Percentiles rank a stretch among this genome's conserved stretches.
Evolutionary conservation across 2,329 filamentous ascomycete genomes (phyloP).

Genomic region (Penicillium sp.): DNA sequence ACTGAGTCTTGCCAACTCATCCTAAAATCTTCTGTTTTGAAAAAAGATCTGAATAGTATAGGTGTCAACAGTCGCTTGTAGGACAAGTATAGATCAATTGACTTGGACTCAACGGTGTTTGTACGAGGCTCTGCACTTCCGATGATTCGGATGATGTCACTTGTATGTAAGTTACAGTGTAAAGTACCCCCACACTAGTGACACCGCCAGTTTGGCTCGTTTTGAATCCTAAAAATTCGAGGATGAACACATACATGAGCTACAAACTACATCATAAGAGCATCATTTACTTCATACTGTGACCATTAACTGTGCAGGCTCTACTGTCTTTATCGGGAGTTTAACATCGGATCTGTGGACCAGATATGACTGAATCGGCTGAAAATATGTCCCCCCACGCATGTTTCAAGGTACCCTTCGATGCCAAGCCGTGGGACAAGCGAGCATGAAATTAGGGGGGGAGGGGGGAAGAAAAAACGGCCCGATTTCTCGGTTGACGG

Average conservation of each 20-base stretch:
- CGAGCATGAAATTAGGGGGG: not conserved
- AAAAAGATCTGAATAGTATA: not conserved
- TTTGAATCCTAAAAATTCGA: not conserved
- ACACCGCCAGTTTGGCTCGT: conserved; percentile 2
- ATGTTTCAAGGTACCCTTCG: not conserved
- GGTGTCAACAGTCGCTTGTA: not conserved
- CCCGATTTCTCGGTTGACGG: not conserved
- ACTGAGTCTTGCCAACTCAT: not conserved
- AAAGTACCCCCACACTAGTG: conserved; percentile 25
- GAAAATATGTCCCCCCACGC: not conserved
- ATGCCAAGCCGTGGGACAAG: not conserved
- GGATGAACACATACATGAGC: not conserved
- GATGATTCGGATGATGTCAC: conserved; percentile 19
- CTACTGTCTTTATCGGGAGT: not conserved
- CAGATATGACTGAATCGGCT: not conserved
- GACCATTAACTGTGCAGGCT: not conserved
- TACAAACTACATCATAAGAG: not conserved
- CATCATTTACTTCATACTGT: not conserved
- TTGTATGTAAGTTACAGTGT: conserved; percentile 5
- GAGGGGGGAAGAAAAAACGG: not conserved
- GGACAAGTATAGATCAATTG: not conserved
- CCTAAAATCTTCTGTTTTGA: not conserved
- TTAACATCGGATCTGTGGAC: not conserved
- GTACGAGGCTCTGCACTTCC: not conserved
- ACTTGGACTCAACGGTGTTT: not conserved